Evolutionary conservation across 2,329 filamentous ascomycete species (phyloP).

Genomic region (Coniochaeta ligniaria): DNA sequence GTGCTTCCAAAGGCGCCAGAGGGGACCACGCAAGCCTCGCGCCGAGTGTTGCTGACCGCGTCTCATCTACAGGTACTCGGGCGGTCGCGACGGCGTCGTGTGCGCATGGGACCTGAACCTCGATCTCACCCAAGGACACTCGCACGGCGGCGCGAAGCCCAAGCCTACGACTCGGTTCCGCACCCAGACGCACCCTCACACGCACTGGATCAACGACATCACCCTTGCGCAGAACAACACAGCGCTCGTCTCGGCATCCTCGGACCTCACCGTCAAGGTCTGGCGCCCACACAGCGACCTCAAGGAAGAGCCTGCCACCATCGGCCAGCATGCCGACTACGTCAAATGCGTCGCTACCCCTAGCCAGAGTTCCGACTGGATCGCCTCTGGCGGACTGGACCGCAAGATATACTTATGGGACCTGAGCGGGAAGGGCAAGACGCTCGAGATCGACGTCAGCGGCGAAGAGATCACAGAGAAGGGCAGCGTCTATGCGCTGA

Average conservation of each 20-base stretch:
- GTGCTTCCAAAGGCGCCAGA: not conserved
- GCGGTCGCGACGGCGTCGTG: constrained; percentile 88
- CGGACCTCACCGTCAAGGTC: constrained; percentile 87
- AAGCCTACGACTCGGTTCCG: constrained; percentile 49
- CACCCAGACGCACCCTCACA: constrained; percentile 66
- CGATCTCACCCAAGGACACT: constrained; percentile 39
- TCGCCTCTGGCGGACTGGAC: constrained; percentile 89
- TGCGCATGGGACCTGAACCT: constrained; percentile 91
- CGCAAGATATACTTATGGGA: constrained; percentile 93
- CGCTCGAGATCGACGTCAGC: constrained; percentile 75
- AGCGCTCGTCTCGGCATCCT: constrained; percentile 81
- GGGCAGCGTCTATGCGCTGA: constrained; percentile 89
- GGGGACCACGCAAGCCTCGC: constrained; percentile 9
- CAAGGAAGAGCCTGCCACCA: constrained; percentile 64
- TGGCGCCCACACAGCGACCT: constrained; percentile 72
- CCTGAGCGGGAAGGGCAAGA: constrained; percentile 77
- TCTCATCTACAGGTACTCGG: constrained; percentile 68
- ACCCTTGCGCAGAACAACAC: constrained; percentile 70
- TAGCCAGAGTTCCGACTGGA: constrained; percentile 59
- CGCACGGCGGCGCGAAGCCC: constrained; percentile 17
- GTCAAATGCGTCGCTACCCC: constrained; percentile 90
- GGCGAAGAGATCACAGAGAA: constrained; percentile 83
- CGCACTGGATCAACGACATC: constrained; percentile 95
- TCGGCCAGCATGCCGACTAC: constrained; percentile 92
- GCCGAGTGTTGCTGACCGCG: constrained; percentile 13